Conservation (phyloP, 805 yeast species). For the Starmerella apis region DNA sequence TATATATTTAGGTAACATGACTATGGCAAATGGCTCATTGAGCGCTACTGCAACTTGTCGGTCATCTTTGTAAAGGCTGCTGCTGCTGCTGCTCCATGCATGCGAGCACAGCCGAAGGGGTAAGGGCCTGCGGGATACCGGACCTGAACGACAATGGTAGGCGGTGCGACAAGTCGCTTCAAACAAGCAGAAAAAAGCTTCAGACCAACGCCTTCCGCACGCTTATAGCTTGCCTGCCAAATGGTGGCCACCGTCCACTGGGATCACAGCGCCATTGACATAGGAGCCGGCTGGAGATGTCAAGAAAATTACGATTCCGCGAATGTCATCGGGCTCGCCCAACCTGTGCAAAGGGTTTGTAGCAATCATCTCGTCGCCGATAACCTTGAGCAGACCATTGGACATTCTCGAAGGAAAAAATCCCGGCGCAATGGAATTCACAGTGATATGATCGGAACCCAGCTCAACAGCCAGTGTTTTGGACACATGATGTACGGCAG, state of each 20-base stretch:
- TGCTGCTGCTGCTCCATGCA: background rate
- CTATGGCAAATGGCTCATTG: too few species aligned
- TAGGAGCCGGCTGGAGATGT: slow-evolving; percentile 49
- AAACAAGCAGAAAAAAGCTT: too few species aligned
- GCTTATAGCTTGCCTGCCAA: slow-evolving; percentile 31
- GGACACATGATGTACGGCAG: slow-evolving; percentile 61
- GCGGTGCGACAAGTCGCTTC: too few species aligned
- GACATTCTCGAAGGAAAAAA: slow-evolving; percentile 71
- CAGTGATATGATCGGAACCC: slow-evolving; percentile 57
- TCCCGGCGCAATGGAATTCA: slow-evolving; percentile 65
- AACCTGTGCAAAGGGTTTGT: slow-evolving; percentile 53
- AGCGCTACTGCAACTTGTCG: too few species aligned
- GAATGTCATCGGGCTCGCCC: slow-evolving; percentile 52
- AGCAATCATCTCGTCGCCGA: slow-evolving; percentile 44
- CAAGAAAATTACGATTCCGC: slow-evolving; percentile 46
- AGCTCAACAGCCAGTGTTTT: slow-evolving; percentile 53
- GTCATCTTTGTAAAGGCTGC: too few species aligned
- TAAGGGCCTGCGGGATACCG: background rate
- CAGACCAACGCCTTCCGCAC: too few species aligned
- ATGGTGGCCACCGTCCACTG: slow-evolving; percentile 61
- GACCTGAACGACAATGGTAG: too few species aligned
- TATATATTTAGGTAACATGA: too few species aligned
- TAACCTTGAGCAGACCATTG: slow-evolving; percentile 45
- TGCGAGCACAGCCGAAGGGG: background rate
- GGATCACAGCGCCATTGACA: slow-evolving; percentile 55